Percentiles rank a stretch among this genome's conserved stretches.
These are phyloP conservation scores for Colletotrichum higginsianum DNA, from an alignment of 2,329 filamentous ascomycete species.

Conservation along the genomic window DNA sequence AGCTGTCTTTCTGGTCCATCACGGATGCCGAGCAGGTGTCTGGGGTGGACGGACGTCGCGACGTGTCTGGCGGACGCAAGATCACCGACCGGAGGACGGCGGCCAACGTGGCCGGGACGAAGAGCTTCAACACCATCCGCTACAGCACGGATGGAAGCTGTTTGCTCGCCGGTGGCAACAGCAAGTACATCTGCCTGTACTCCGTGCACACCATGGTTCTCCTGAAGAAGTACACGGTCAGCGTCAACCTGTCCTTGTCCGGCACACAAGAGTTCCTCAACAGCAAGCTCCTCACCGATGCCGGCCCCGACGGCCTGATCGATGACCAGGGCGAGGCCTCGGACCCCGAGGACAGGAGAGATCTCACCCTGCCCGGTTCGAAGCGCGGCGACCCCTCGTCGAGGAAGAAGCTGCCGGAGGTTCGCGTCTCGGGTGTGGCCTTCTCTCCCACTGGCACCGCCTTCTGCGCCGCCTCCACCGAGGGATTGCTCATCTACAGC, in stretches of 20 bases:
- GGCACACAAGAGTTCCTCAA: slow-evolving; percentile 98
- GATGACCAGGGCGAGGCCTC: slow-evolving; percentile 91
- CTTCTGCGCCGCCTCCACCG: slow-evolving; percentile 95
- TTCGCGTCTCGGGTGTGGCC: slow-evolving; percentile 85
- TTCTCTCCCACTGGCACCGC: slow-evolving; percentile 91
- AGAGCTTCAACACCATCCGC: slow-evolving; percentile 87
- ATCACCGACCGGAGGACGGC: slow-evolving; percentile 90
- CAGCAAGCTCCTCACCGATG: slow-evolving; percentile 91
- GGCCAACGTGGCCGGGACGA: slow-evolving; percentile 90
- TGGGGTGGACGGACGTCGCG: slow-evolving; percentile 89
- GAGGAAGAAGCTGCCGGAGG: slow-evolving; percentile 82
- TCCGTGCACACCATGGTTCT: slow-evolving; percentile 93
- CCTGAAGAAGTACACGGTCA: slow-evolving; percentile 95
- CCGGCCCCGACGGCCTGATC: slow-evolving; percentile 85
- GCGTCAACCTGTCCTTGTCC: slow-evolving; percentile 93
- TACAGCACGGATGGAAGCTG: slow-evolving; percentile 96
- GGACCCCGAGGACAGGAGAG: slow-evolving; percentile 87
- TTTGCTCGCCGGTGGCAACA: slow-evolving; percentile 91
- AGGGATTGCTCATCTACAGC: slow-evolving; percentile 94
- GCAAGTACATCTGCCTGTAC: slow-evolving; percentile 98
- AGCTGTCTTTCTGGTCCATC: slow-evolving; percentile 95
- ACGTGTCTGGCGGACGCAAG: slow-evolving; percentile 93
- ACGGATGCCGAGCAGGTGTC: slow-evolving; percentile 89
- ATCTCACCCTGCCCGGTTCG: slow-evolving; percentile 85
- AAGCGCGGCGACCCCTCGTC: slow-evolving; percentile 89